phyloP scores from a whole-genome alignment of 306 rosid genomes.

The Biancaea sappan region DNA sequence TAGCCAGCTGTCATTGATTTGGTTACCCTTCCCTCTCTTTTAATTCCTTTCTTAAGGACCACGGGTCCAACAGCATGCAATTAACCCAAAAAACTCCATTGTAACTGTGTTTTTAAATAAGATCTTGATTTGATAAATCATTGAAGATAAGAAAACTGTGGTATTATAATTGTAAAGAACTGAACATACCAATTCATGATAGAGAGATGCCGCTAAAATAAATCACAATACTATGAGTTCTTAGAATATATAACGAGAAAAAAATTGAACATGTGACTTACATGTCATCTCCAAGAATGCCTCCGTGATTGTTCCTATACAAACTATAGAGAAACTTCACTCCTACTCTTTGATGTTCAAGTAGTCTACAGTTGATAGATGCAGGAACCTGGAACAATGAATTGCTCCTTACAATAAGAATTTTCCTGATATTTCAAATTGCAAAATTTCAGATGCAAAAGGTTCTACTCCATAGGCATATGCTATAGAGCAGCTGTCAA shows the following conservation, averaged over 20 bases:
- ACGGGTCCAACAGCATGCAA: too few species aligned
- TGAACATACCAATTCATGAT: background rate
- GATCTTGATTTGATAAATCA: background rate
- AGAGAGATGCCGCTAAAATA: background rate
- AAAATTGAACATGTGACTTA: conserved; percentile 38
- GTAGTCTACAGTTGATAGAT: conserved; percentile 88
- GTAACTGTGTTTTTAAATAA: conserved; percentile 8
- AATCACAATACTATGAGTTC: background rate
- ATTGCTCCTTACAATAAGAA: conserved; percentile 15
- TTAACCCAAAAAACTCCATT: background rate
- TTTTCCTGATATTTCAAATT: conserved; percentile 22
- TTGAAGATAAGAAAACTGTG: conserved; percentile 17
- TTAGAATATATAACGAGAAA: background rate
- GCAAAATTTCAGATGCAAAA: conserved; percentile 10
- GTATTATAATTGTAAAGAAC: background rate
- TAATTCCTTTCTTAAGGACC: too few species aligned
- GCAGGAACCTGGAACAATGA: conserved; percentile 74
- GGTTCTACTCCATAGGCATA: background rate
- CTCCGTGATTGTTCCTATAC: conserved; percentile 88
- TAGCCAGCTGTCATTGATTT: too few species aligned
- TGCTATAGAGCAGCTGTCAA: background rate
- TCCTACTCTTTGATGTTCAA: conserved; percentile 88
- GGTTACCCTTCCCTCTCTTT: too few species aligned
- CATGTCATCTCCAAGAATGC: conserved; percentile 99
- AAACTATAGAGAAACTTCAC: conserved; percentile 73